Evolutionary conservation across 352 stramenopile genomes (phyloP), one percentile per base, ranked within the genome.

Genomic region (Pythium graminicola): DNA sequence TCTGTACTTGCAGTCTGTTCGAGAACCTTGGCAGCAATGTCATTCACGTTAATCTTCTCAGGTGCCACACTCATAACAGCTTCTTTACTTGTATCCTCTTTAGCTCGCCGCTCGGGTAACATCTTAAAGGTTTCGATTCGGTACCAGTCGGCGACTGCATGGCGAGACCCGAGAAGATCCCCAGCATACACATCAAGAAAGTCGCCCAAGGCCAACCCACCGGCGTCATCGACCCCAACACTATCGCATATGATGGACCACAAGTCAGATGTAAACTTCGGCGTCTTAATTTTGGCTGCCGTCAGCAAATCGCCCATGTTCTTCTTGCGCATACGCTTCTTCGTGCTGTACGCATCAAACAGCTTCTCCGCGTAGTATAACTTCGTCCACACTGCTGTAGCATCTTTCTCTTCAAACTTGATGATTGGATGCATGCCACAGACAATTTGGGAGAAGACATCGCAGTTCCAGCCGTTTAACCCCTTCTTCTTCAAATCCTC

Each of bases 51-150:
- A 1, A 84, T 62, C 23, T 71, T 74, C 47, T 81, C 70, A 0
- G 73, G 73, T 4, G 73, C 73, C 11, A 80, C 65, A 24, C 45
- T 73, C 13, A 79, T 53, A 6, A 64, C 58, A 3, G 73, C 73
- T 41, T 78, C 73, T 32, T 81, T 76, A 36, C 50, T 80, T 5
- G 54, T 44, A 20, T 75, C 65, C 11, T 62, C 48, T n/a, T 64
- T 69, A 3, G 27, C 53, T 2, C 59, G 70, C 6, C 60, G 57
- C 26, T 80, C 68, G 5, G 70, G 73, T 0, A 81, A 43, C 23
- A 84, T 40, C 36, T 72, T 78, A 57, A 81, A 84, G 1, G 73
- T 80, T 38, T 84, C 68, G 23, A 84, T 84, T 17, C 69, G 62
- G 51, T 81, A 77, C 59, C 67, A 84, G 33, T 81, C 73, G 0